Evolutionary conservation across 129 eudicot genomes (phyloP), one percentile per base, ranked within the genome.

Genomic region (Helichrysum umbraculigerum): DNA sequence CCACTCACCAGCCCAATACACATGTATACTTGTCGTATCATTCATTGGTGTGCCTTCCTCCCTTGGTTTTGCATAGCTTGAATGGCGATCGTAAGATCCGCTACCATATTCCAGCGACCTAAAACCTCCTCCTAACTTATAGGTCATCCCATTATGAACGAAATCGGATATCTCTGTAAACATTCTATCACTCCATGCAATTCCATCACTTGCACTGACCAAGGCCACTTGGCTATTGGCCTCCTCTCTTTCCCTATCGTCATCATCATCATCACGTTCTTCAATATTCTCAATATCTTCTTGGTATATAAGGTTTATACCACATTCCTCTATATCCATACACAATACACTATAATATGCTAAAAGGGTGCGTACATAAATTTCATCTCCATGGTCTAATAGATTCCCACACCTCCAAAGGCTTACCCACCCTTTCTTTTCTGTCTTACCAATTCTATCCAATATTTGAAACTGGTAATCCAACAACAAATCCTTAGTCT

Each of bases 391-490:
- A 12, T 35, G 37, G 6, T 73, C 68, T 47, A 73, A n/a, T 1
- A 73, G 68, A 57, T 58, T 58, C 35, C 77, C 77, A 35, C 54
- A 54, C 25, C 57, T 29, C 77, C 77, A 73, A 34, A 73, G 22
- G 35, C 77, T 73, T 58, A 20, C 15, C 77, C 68, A 58, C 41
- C 54, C 25, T 39, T 12, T 25, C 28, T 25, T 25, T 25, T 25
- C 28, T 25, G 28, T 25, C 28, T 25, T 25, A 25, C 28, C 28
- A 25, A 25, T 25, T 25, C 28, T 25, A 25, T 25, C 28, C 28
- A 25, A 25, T 25, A 25, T 25, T 25, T 25, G 39, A 34, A 58
- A 7, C 30, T 25, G 28, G 56, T 73, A 73, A 15, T 2, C 4
- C 77, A 68, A 73, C 39, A 58, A 44, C 68, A 73, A 15, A 4